Evolutionary conservation across 2,329 filamentous ascomycete genomes (phyloP).

Genomic region (Cylindrodendrum hubeiense): DNA sequence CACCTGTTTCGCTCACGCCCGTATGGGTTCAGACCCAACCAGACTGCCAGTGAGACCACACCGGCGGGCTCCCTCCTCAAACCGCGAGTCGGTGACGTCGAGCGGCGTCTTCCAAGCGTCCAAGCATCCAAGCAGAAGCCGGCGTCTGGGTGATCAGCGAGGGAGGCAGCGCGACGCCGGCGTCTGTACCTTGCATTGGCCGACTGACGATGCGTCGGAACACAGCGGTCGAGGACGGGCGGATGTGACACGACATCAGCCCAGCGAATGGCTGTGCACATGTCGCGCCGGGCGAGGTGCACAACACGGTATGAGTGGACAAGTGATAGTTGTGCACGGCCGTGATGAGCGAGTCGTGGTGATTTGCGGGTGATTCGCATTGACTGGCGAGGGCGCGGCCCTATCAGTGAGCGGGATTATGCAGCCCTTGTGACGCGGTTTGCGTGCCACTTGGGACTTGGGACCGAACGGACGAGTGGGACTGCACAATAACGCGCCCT

Average conservation of each 20-base stretch:
- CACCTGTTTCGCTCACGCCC: slow-evolving; percentile 16
- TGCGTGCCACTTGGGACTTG: slow-evolving; percentile 46
- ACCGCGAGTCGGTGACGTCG: slow-evolving; percentile 40
- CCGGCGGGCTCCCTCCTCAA: slow-evolving; percentile 36
- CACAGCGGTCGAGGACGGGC: slow-evolving; percentile 32
- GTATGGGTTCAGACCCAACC: slow-evolving; percentile 29
- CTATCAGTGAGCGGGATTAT: slow-evolving; percentile 50
- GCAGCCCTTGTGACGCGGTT: slow-evolving; percentile 52
- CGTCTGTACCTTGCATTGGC: slow-evolving; percentile 46
- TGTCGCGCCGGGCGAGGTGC: slow-evolving; percentile 38
- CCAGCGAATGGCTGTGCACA: slow-evolving; percentile 49
- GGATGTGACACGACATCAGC: slow-evolving; percentile 46
- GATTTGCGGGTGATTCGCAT: slow-evolving; percentile 38
- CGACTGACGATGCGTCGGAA: slow-evolving; percentile 36
- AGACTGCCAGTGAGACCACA: slow-evolving; percentile 27
- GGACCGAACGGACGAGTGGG: slow-evolving; percentile 39
- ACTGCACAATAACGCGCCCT: slow-evolving; percentile 38
- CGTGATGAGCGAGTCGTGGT: slow-evolving; percentile 35
- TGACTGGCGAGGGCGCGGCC: slow-evolving; percentile 36
- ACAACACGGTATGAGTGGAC: slow-evolving; percentile 43
- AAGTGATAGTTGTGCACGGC: slow-evolving; percentile 41
- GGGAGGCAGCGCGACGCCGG: slow-evolving; percentile 37
- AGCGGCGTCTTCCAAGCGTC: slow-evolving; percentile 28
- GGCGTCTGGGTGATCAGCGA: slow-evolving; percentile 36
- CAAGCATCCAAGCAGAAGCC: slow-evolving; percentile 36